These are phyloP conservation scores for Aspergillus cejpii DNA, from an alignment of 2,329 filamentous ascomycete genomes.

Conservation along the genomic window DNA sequence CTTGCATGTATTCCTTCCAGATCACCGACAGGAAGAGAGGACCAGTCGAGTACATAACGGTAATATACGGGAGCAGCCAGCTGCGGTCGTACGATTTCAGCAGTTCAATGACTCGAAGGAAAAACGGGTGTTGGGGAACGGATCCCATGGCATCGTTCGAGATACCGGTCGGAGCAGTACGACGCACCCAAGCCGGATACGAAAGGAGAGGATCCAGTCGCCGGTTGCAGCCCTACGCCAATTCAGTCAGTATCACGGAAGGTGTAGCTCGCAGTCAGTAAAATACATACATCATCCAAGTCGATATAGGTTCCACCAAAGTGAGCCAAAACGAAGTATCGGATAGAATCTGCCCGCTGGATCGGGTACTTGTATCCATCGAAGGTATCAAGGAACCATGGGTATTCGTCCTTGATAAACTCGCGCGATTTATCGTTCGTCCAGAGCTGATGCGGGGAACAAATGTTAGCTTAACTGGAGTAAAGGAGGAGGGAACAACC, in stretches of 20 bases:
- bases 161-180: constrained; percentile 68
- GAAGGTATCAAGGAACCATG: constrained; percentile 70
- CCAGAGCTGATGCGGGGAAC: constrained; percentile 55
- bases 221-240: constrained; percentile 56
- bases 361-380: constrained; percentile 68
- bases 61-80: constrained; percentile 67
- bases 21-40: constrained; percentile 69
- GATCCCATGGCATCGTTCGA: constrained; percentile 76
- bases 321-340: constrained; percentile 70
- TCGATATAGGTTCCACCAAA: constrained; percentile 79
- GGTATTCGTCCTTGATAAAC: constrained; percentile 67
- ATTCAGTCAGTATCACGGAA: constrained; percentile 11
- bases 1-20: constrained; percentile 64
- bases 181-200: constrained; percentile 64
- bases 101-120: constrained; percentile 60
- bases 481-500: background rate
- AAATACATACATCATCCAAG: constrained; percentile 56
- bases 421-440: constrained; percentile 62
- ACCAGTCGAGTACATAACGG: constrained; percentile 72
- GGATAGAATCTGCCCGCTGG: constrained; percentile 69
- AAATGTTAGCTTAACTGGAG: constrained; percentile 15
- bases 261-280: background rate
- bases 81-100: constrained; percentile 61
- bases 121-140: constrained; percentile 66
- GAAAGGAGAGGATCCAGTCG: constrained; percentile 61